phyloP scores from a whole-genome alignment of 2,329 filamentous ascomycete species.

The Talaromyces rugulosus region DNA sequence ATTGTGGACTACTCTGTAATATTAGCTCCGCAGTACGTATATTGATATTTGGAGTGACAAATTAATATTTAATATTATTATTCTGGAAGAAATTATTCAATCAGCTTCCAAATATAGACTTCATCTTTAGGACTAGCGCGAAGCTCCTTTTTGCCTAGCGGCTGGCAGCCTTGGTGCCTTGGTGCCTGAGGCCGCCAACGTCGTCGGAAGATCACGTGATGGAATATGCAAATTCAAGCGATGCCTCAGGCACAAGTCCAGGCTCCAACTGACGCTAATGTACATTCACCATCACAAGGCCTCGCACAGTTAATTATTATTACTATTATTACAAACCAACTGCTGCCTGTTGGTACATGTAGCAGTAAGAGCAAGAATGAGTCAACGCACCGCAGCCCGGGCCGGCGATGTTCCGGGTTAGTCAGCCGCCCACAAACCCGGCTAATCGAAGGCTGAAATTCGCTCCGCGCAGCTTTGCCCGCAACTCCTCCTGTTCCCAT shows the following conservation, averaged over 20 bases:
- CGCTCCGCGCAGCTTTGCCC: background rate
- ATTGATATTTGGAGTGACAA: background rate
- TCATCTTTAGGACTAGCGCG: background rate
- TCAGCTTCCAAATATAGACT: background rate
- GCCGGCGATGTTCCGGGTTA: constrained; percentile 7
- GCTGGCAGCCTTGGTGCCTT: background rate
- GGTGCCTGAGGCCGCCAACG: background rate
- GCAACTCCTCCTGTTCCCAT: background rate
- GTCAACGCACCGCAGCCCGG: background rate
- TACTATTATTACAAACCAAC: background rate
- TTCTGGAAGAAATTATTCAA: background rate
- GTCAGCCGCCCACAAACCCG: constrained; percentile 12
- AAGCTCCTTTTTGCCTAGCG: background rate
- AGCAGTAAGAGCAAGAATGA: background rate
- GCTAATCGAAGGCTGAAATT: constrained; percentile 7
- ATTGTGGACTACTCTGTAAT: background rate
- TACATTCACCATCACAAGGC: too few species aligned
- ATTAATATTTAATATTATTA: too few species aligned
- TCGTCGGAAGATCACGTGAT: background rate
- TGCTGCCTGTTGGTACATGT: background rate
- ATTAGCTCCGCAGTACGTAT: background rate
- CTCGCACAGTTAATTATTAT: too few species aligned
- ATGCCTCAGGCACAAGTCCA: background rate
- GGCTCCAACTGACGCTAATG: too few species aligned
- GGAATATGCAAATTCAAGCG: background rate